phyloP scores from a whole-genome alignment of 176 grass and related monocot species.

The Aegilops tauschii region DNA sequence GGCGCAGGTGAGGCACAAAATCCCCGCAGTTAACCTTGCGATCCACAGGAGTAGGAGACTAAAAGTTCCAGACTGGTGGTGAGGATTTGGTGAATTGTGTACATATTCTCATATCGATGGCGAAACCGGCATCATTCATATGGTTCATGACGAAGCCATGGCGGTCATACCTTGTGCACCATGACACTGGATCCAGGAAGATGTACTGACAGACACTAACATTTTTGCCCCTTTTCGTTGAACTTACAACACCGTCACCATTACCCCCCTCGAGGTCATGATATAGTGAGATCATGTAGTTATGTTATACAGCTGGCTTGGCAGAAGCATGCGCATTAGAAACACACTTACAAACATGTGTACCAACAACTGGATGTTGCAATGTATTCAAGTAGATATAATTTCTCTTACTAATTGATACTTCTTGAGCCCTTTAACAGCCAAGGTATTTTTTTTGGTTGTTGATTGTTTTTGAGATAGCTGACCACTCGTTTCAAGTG shows the following conservation, averaged over 20 bases:
- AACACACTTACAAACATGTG: not conserved
- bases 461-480: too few relatives aligned
- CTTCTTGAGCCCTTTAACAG: not conserved
- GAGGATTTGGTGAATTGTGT: constrained; percentile 31
- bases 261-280: not conserved
- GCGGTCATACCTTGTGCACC: not conserved
- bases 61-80: constrained; percentile 85
- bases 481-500: too few relatives aligned
- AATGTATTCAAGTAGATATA: constrained; percentile 14
- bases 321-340: constrained; percentile 21
- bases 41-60: constrained; percentile 75
- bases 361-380: not conserved
- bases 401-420: not conserved
- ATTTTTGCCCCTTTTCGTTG: not conserved
- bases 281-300: constrained; percentile 16
- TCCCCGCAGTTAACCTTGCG: constrained; percentile 67
- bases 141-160: not conserved
- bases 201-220: not conserved
- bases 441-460: not conserved
- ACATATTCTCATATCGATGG: constrained; percentile 1
- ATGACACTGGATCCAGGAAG: not conserved
- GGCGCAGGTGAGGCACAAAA: constrained; percentile 71
- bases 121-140: not conserved
- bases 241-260: not conserved
- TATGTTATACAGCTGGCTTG: constrained; percentile 3